Percentiles rank a stretch among this genome's conserved stretches.
phyloP scores from a whole-genome alignment of 768 basidiomycete species.

The Serendipita vermifera region DNA sequence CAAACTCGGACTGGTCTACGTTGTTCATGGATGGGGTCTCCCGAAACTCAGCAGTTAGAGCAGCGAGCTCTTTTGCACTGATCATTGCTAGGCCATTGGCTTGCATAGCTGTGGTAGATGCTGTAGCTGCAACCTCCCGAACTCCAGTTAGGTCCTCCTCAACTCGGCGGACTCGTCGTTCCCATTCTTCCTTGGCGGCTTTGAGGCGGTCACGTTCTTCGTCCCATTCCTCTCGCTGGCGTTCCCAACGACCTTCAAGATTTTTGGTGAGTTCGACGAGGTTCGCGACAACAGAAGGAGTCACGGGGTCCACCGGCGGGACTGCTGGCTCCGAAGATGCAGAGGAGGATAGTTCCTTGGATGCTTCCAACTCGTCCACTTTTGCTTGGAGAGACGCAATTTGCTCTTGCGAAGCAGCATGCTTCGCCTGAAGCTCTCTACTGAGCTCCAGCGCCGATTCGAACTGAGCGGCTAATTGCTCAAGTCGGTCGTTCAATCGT shows the following conservation, averaged over 20 bases:
- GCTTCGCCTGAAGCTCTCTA: slow-evolving; percentile 60
- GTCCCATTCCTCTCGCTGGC: slow-evolving; percentile 70
- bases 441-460: slow-evolving; percentile 64
- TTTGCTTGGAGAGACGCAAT: slow-evolving; percentile 58
- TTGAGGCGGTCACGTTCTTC: slow-evolving; percentile 64
- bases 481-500: slow-evolving; percentile 51
- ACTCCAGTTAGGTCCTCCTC: slow-evolving; percentile 38
- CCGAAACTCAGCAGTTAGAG: background rate
- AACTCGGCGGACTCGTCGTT: slow-evolving; percentile 40
- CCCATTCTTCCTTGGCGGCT: slow-evolving; percentile 72
- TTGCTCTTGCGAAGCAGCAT: slow-evolving; percentile 59
- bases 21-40: background rate
- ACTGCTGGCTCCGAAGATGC: slow-evolving; percentile 9
- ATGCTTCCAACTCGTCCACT: slow-evolving; percentile 40
- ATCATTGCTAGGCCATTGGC: background rate
- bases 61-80: background rate
- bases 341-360: background rate
- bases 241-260: slow-evolving; percentile 68
- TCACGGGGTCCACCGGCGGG: slow-evolving; percentile 9
- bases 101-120: background rate
- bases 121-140: background rate
- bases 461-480: slow-evolving; percentile 53
- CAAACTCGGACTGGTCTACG: background rate
- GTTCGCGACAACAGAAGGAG: slow-evolving; percentile 35
- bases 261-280: slow-evolving; percentile 60